phyloP scores from a whole-genome alignment of 805 yeast genomes.

The Starmerella davenportii region DNA sequence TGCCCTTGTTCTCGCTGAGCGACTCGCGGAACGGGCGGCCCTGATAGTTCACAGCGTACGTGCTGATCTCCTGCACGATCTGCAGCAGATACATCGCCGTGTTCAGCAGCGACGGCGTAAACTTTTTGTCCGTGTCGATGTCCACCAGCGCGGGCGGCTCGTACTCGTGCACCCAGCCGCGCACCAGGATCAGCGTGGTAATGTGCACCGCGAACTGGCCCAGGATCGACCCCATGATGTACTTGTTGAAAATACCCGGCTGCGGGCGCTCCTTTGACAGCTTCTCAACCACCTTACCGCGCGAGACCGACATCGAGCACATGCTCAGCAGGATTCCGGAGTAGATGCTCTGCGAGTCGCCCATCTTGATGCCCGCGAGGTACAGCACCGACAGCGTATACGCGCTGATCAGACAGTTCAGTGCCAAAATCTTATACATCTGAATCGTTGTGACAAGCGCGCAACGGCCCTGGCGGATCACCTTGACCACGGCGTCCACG shows the following conservation, averaged over 20 bases:
- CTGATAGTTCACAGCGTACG: slow-evolving; percentile 93
- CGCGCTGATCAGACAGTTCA: slow-evolving; percentile 92
- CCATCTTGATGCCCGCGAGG: slow-evolving; percentile 93
- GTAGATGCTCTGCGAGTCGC: slow-evolving; percentile 94
- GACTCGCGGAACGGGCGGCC: slow-evolving; percentile 93
- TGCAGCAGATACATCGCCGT: slow-evolving; percentile 91
- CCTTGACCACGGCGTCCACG: slow-evolving; percentile 81
- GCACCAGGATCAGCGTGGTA: slow-evolving; percentile 60
- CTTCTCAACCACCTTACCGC: slow-evolving; percentile 79
- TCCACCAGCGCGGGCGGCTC: slow-evolving; percentile 73
- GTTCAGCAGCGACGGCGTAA: slow-evolving; percentile 76
- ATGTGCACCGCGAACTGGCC: slow-evolving; percentile 94
- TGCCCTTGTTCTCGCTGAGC: slow-evolving; percentile 77
- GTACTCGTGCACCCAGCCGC: slow-evolving; percentile 60
- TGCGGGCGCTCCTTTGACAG: slow-evolving; percentile 90
- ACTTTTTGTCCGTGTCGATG: slow-evolving; percentile 78
- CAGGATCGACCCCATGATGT: slow-evolving; percentile 93
- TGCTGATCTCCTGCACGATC: slow-evolving; percentile 89
- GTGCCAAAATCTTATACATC: slow-evolving; percentile 94
- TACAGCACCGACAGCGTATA: slow-evolving; percentile 86
- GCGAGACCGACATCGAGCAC: slow-evolving; percentile 86
- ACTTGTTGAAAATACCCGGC: slow-evolving; percentile 85
- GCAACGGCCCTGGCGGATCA: slow-evolving; percentile 95
- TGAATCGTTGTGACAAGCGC: slow-evolving; percentile 94
- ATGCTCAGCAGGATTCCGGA: slow-evolving; percentile 85